Evolutionary conservation across 148 eudicot species (phyloP).

Genomic region (Vaccinium myrtillus): DNA sequence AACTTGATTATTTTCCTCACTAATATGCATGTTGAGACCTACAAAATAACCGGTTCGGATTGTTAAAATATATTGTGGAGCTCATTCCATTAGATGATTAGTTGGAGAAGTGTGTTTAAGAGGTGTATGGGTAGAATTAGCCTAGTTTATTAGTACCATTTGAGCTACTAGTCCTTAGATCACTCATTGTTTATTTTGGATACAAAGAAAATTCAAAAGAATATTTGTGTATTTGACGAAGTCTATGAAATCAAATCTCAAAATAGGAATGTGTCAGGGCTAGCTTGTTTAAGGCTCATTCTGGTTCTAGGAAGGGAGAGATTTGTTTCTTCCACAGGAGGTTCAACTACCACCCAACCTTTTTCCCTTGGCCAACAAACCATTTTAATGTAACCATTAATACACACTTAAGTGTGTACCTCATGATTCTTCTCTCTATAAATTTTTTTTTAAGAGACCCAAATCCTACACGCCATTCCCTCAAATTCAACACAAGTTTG

Average conservation of each 20-base stretch:
- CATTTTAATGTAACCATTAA: slow-evolving; percentile 23
- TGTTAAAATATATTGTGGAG: no score
- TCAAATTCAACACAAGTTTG: background rate
- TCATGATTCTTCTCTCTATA: background rate
- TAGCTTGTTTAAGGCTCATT: background rate
- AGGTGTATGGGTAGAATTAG: no score
- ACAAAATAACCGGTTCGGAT: no score
- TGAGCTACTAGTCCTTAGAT: no score
- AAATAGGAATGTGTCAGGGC: background rate
- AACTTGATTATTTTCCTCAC: no score
- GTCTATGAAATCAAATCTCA: background rate
- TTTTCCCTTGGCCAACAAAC: slow-evolving; percentile 25
- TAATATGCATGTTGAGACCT: no score
- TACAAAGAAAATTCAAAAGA: background rate
- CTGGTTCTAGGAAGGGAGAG: background rate
- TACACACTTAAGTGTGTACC: background rate
- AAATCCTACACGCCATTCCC: background rate
- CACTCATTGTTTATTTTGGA: no score
- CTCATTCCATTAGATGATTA: no score
- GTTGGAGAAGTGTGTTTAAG: no score
- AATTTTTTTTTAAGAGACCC: background rate
- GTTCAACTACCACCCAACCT: slow-evolving; percentile 64
- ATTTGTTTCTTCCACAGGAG: background rate
- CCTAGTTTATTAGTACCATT: no score
- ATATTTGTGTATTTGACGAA: background rate